phyloP scores from a whole-genome alignment of 805 yeast species.

The Candida cerambycidarum region DNA sequence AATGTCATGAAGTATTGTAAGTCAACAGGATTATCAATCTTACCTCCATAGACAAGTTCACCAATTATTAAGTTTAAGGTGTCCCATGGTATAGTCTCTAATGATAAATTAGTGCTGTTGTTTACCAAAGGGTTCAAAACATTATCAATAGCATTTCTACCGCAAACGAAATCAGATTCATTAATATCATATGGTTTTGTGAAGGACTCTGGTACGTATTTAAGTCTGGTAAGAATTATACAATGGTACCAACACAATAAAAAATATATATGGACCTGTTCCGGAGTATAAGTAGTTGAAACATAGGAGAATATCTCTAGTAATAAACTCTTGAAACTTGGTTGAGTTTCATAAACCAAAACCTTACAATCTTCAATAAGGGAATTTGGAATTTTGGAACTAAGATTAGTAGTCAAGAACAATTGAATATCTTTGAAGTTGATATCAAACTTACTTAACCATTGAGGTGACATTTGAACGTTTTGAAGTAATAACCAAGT shows the following conservation, averaged over 20 bases:
- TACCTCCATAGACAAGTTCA: conserved; percentile 66
- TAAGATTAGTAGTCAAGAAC: conserved; percentile 62
- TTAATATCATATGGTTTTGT: conserved; percentile 62
- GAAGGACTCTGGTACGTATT: conserved; percentile 67
- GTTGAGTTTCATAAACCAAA: conserved; percentile 59
- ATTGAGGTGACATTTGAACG: conserved; percentile 65
- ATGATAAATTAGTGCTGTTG: conserved; percentile 39
- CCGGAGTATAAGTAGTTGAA: conserved; percentile 40
- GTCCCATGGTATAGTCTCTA: conserved; percentile 24
- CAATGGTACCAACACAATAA: conserved; percentile 72
- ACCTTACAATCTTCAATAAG: conserved; percentile 56
- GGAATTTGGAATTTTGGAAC: conserved; percentile 51
- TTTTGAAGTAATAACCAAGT: conserved; percentile 81
- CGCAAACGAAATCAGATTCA: conserved; percentile 65
- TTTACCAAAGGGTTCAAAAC: conserved; percentile 32
- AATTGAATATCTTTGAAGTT: conserved; percentile 50
- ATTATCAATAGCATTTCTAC: conserved; percentile 42
- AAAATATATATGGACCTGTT: conserved; percentile 49
- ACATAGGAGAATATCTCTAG: conserved; percentile 29
- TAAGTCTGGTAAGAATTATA: conserved; percentile 54
- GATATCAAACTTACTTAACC: conserved; percentile 53
- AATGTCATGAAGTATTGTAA: conserved; percentile 30
- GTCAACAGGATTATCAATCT: conserved; percentile 48
- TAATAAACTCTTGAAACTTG: conserved; percentile 55
- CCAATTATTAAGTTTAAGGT: conserved; percentile 42